Evolutionary conservation across 495 filamentous ascomycete genomes (phyloP).

Genomic region (Aspergillus affinis): DNA sequence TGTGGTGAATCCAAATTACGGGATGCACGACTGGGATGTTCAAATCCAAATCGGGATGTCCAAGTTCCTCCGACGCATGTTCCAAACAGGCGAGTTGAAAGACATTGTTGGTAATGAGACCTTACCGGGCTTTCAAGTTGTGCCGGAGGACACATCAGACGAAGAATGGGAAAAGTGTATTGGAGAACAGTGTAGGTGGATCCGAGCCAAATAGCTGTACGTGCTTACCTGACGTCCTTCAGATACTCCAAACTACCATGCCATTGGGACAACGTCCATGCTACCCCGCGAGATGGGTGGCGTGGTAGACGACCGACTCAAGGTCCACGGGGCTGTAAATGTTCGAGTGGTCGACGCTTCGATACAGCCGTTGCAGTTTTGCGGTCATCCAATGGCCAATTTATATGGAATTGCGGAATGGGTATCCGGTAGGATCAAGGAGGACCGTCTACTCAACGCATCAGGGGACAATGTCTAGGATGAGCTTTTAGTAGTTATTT

Average conservation of each 20-base stretch:
- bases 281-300: slow-evolving; percentile 54
- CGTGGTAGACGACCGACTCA: slow-evolving; percentile 41
- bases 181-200: slow-evolving; percentile 20
- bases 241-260: slow-evolving; percentile 39
- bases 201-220: not conserved
- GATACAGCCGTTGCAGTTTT: slow-evolving; percentile 56
- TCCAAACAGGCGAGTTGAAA: slow-evolving; percentile 15
- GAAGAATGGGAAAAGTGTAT: slow-evolving; percentile 22
- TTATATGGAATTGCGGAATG: slow-evolving; percentile 63
- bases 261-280: slow-evolving; percentile 54
- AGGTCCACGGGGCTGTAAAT: slow-evolving; percentile 48
- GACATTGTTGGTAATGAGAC: slow-evolving; percentile 22
- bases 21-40: slow-evolving; percentile 24
- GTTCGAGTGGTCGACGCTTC: slow-evolving; percentile 55
- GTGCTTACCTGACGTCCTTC: slow-evolving; percentile 14
- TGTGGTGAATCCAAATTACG: slow-evolving; percentile 29
- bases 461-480: too few species aligned
- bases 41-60: slow-evolving; percentile 23
- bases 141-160: slow-evolving; percentile 20
- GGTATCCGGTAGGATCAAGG: slow-evolving; percentile 43
- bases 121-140: slow-evolving; percentile 15
- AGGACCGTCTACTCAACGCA: not conserved
- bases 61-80: slow-evolving; percentile 24
- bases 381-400: slow-evolving; percentile 50
- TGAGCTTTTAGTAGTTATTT: too few species aligned